A percentile compares a stretch with the other conserved stretches of the same genome.
phyloP scores from a whole-genome alignment of 1,139 yeast species.

The Petasospora fabianii region DNA sequence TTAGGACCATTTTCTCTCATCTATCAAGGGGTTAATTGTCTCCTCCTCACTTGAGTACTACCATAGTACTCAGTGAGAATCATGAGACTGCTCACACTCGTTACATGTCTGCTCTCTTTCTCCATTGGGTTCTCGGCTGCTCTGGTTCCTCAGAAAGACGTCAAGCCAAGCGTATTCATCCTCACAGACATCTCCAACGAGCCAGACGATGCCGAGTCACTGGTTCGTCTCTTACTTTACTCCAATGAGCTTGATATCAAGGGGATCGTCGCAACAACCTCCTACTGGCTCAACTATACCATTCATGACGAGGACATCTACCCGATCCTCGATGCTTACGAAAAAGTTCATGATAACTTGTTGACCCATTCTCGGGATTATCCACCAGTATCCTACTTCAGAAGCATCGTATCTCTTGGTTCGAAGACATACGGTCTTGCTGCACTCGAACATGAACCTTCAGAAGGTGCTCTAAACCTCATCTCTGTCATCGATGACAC shows the following conservation, averaged over 20 bases:
- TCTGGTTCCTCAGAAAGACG: conserved; percentile 25
- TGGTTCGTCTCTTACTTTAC: conserved; percentile 28
- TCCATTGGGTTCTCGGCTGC: no score
- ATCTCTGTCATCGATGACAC: conserved; percentile 23
- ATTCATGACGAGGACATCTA: conserved; percentile 29
- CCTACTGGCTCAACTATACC: conserved; percentile 29
- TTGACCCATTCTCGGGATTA: conserved; percentile 25
- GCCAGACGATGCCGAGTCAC: conserved; percentile 31
- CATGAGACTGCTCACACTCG: no score
- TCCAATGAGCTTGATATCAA: conserved; percentile 26
- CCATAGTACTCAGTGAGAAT: no score
- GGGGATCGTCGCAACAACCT: conserved; percentile 31
- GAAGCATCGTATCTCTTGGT: conserved; percentile 24
- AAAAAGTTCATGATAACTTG: conserved; percentile 24
- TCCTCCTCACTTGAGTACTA: no score
- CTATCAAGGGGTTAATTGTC: no score
- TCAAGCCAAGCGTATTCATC: conserved; percentile 28
- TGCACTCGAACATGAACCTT: conserved; percentile 18
- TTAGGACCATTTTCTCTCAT: no score
- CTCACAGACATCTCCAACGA: conserved; percentile 30
- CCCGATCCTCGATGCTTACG: conserved; percentile 30
- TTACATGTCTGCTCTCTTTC: no score
- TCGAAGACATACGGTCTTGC: conserved; percentile 26
- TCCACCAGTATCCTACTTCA: conserved; percentile 26
- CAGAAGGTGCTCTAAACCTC: conserved; percentile 27